Evolutionary conservation across 495 filamentous ascomycete species (phyloP).

Genomic region (Annulohypoxylon nitens): DNA sequence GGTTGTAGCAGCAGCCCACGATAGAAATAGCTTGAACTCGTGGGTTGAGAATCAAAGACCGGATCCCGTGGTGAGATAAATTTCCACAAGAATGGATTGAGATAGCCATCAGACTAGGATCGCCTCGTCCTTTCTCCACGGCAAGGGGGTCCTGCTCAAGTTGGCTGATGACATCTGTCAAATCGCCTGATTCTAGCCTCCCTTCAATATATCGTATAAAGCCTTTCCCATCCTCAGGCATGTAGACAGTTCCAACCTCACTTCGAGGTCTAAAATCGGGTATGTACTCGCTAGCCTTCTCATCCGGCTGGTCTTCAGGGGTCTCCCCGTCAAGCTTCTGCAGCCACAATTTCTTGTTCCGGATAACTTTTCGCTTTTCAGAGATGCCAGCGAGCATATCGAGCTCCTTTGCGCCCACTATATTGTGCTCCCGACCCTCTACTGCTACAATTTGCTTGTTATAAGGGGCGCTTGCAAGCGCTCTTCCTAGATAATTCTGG

Average conservation of each 20-base stretch:
- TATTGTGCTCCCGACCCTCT: conserved; percentile 87
- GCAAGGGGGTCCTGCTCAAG: conserved; percentile 50
- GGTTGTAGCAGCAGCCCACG: conserved; percentile 98
- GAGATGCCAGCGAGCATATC: conserved; percentile 81
- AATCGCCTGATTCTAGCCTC: conserved; percentile 69
- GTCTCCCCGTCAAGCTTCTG: conserved; percentile 57
- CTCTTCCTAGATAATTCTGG: conserved; percentile 93
- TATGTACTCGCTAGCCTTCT: conserved; percentile 55
- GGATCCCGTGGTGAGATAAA: conserved; percentile 92
- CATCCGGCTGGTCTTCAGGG: conserved; percentile 56
- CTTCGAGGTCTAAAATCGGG: conserved; percentile 62
- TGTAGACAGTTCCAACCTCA: conserved; percentile 61
- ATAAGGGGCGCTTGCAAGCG: conserved; percentile 85
- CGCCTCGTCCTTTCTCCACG: conserved; percentile 47
- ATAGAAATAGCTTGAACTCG: conserved; percentile 89
- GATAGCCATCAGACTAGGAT: conserved; percentile 80
- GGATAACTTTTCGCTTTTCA: conserved; percentile 73
- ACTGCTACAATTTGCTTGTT: conserved; percentile 90
- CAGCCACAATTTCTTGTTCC: conserved; percentile 81
- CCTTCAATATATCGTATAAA: conserved; percentile 77
- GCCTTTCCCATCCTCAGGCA: conserved; percentile 67
- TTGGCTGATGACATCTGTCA: conserved; percentile 67
- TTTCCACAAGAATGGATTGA: conserved; percentile 98
- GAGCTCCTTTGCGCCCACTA: conserved; percentile 83
- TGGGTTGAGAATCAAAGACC: conserved; percentile 85